These are phyloP conservation scores for Straminergon stramineum DNA, from an alignment of 225 moss, liverwort and hornwort genomes.

Conservation along the genomic window DNA sequence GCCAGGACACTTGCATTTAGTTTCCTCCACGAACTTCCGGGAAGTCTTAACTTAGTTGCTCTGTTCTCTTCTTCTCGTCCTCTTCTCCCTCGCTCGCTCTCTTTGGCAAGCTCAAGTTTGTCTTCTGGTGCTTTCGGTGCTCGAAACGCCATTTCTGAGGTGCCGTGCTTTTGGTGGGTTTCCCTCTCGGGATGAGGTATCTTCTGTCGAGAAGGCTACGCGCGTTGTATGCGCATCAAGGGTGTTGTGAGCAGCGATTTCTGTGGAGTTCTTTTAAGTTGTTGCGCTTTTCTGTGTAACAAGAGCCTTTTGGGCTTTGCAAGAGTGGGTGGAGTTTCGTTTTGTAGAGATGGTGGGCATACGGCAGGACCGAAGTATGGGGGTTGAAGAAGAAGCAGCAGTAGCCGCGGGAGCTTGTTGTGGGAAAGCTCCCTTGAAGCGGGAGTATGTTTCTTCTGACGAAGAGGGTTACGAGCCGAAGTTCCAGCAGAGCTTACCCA, in stretches of 20 bases:
- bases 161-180: neutral
- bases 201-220: neutral
- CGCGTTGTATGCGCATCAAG: slow-evolving; percentile 29
- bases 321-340: neutral
- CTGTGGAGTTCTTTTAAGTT: slow-evolving; percentile 24
- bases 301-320: no score
- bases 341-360: slow-evolving; percentile 7
- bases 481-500: neutral
- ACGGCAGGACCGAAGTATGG: slow-evolving; percentile 10
- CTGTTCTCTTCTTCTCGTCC: neutral
- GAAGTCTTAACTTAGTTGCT: neutral
- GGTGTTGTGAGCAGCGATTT: slow-evolving; percentile 19
- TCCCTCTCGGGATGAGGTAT: slow-evolving; percentile 21
- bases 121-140: neutral
- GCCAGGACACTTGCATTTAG: neutral
- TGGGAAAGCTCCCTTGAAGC: neutral
- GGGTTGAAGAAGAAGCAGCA: neutral
- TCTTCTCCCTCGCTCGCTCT: neutral
- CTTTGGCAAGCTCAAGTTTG: neutral
- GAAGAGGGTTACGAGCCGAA: neutral
- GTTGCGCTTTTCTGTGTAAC: slow-evolving; percentile 19
- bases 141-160: neutral
- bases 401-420: neutral
- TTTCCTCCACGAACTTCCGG: neutral
- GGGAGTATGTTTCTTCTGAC: neutral